Evolutionary conservation across 192 early-diverging fungal species (phyloP), one percentile per base, ranked within the genome.

Genomic region (Umbelopsis isabellina): DNA sequence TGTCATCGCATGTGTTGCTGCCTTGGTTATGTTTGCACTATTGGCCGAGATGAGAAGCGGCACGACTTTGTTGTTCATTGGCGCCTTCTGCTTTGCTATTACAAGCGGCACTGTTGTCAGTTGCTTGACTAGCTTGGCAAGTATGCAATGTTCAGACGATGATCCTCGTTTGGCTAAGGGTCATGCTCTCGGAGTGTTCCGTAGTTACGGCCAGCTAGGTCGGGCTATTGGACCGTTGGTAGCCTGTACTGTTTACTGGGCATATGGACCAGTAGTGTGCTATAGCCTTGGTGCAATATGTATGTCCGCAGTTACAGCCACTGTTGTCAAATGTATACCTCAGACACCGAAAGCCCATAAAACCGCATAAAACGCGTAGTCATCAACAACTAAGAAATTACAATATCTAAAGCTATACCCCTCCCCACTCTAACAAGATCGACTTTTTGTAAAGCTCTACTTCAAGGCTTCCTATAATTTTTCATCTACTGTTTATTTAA

Each of bases 31-130:
- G 30, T 83, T 93, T 49, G 86, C 90, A 5, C 11, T 79, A 4
- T 75, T 86, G 65, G 83, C 85, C 8, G 52, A 71, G 15, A 12
- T 12, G 33, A 4, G 20, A 48, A 13, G n/a, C 13, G 27, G 37
- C 33, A 53, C 68, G 44, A 25, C 50, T 25, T 80, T 76, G 81
- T 71, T 80, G 12, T 80, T 73, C 44, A 41, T 88, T 49, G 96
- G 94, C 6, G 91, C 94, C 0, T 79, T 91, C n/a, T 93, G 89
- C 25, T 82, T 98, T 73, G 93, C 96, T 0, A 83, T 99, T 51
- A 94, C 97, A 0, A 93, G 91, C 68, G 97, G 95, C 12, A 99
- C 97, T 0, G 97, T 99, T 0, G 96, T 97, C 44, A 98, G 92
- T 73, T 92, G 90, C 50, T 77, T 99, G 46, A 99, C 93, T 2